Evolutionary conservation across 2,329 filamentous ascomycete species (phyloP).

Genomic region (Pseudocercospora fuligena): DNA sequence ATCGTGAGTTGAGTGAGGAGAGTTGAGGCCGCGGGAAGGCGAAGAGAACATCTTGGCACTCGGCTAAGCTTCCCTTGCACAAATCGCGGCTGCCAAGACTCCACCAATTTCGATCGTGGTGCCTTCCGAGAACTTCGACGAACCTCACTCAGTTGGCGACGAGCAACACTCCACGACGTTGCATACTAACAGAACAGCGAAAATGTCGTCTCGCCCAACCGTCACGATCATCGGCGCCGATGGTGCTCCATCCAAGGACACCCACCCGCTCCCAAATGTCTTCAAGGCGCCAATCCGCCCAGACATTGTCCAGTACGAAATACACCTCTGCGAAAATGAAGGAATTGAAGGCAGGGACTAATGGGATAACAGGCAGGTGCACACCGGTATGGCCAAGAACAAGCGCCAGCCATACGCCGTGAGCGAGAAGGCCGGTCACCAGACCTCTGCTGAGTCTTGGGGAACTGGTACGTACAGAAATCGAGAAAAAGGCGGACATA

Average conservation of each 20-base stretch:
- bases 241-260: conserved; percentile 87
- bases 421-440: conserved; percentile 99
- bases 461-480: conserved; percentile 74
- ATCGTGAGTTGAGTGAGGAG: too few relatives aligned
- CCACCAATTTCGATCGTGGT: too few relatives aligned
- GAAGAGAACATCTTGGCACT: neutral
- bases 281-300: conserved; percentile 97
- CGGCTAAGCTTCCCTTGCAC: neutral
- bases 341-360: conserved; percentile 31
- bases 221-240: conserved; percentile 97
- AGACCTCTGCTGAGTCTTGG: conserved; percentile 99
- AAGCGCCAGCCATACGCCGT: conserved; percentile 99
- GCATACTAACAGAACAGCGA: conserved; percentile 27
- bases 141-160: neutral
- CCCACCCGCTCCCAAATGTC: conserved; percentile 92
- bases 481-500: conserved; percentile 17
- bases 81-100: too few relatives aligned
- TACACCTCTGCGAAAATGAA: conserved; percentile 14
- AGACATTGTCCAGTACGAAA: conserved; percentile 92
- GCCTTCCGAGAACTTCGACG: too few relatives aligned
- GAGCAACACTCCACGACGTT: conserved; percentile 7
- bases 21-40: neutral
- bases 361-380: conserved; percentile 64
- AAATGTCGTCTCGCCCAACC: conserved; percentile 95
- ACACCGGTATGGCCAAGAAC: conserved; percentile 99